These are phyloP conservation scores for Botrytis fabae DNA, from an alignment of 2,329 filamentous ascomycete genomes.

Conservation along the genomic window DNA sequence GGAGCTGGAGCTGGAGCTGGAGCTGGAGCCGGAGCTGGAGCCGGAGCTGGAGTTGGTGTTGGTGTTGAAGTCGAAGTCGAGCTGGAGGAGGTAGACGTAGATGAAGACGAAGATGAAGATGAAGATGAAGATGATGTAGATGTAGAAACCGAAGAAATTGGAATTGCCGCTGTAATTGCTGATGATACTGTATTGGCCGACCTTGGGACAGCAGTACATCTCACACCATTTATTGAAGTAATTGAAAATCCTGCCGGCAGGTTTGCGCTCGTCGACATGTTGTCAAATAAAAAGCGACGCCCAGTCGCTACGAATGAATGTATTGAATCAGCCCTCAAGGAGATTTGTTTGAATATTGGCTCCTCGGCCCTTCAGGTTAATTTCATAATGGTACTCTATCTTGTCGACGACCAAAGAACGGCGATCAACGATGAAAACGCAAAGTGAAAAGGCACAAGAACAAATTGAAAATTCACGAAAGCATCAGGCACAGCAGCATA, in stretches of 20 bases:
- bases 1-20: not conserved
- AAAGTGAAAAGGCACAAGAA: slow-evolving; percentile 24
- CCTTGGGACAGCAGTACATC: slow-evolving; percentile 56
- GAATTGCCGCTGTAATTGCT: slow-evolving; percentile 24
- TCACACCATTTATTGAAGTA: slow-evolving; percentile 51
- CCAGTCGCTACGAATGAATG: slow-evolving; percentile 34
- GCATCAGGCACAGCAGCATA: not conserved
- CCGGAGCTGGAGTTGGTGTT: too few relatives aligned
- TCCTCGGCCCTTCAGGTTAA: slow-evolving; percentile 35
- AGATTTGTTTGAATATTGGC: slow-evolving; percentile 28
- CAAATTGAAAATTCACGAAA: slow-evolving; percentile 4
- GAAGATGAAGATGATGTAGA: not conserved
- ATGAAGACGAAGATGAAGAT: slow-evolving; percentile 3
- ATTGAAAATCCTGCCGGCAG: slow-evolving; percentile 51
- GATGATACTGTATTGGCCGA: slow-evolving; percentile 28
- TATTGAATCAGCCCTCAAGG: slow-evolving; percentile 36
- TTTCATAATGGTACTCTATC: slow-evolving; percentile 23
- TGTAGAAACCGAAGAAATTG: slow-evolving; percentile 16
- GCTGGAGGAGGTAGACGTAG: slow-evolving; percentile 21
- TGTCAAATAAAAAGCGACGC: slow-evolving; percentile 35
- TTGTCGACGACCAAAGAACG: slow-evolving; percentile 13
- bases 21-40: too few relatives aligned
- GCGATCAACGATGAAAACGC: slow-evolving; percentile 26
- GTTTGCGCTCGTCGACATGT: slow-evolving; percentile 45
- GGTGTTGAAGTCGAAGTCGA: not conserved